phyloP scores from a whole-genome alignment of 768 basidiomycete species.

The Clitopilus passeckerianus region DNA sequence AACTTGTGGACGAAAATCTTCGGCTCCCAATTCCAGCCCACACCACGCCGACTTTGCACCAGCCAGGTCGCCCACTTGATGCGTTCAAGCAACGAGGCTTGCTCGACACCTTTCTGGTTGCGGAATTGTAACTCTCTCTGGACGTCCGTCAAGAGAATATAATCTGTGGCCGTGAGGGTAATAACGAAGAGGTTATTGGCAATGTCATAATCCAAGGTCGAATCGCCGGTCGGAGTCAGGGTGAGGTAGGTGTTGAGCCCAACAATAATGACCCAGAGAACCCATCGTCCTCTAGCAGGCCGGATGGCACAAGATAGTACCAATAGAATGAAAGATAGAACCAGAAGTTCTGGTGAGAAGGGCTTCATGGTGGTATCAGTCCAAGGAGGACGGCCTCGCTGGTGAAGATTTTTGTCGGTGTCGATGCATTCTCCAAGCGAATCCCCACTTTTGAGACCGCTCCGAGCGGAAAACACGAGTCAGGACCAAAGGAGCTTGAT shows the following conservation, averaged over 20 bases:
- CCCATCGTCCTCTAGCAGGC: not conserved
- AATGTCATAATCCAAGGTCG: not conserved
- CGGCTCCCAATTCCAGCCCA: conserved; percentile 9
- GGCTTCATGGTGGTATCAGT: not conserved
- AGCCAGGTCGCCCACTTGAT: conserved; percentile 8
- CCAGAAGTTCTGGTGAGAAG: not conserved
- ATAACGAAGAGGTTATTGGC: not conserved
- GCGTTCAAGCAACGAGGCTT: conserved; percentile 2
- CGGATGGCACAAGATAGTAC: not conserved
- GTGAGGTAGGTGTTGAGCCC: not conserved
- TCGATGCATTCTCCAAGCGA: too few relatives aligned
- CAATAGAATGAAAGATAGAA: not conserved
- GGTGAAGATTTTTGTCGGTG: too few relatives aligned
- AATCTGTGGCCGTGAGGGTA: not conserved
- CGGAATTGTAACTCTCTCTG: conserved; percentile 4
- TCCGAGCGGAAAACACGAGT: too few relatives aligned
- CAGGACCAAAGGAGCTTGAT: too few relatives aligned
- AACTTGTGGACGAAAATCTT: conserved; percentile 1
- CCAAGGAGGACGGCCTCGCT: too few relatives aligned
- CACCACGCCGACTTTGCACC: conserved; percentile 3
- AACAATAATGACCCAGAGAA: not conserved
- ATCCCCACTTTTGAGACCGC: too few relatives aligned
- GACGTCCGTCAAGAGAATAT: conserved; percentile 8
- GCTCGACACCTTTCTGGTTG: conserved; percentile 7
- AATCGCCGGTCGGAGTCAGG: not conserved